phyloP scores from a whole-genome alignment of 768 basidiomycete species.

The Rhodotorula taiwanensis region DNA sequence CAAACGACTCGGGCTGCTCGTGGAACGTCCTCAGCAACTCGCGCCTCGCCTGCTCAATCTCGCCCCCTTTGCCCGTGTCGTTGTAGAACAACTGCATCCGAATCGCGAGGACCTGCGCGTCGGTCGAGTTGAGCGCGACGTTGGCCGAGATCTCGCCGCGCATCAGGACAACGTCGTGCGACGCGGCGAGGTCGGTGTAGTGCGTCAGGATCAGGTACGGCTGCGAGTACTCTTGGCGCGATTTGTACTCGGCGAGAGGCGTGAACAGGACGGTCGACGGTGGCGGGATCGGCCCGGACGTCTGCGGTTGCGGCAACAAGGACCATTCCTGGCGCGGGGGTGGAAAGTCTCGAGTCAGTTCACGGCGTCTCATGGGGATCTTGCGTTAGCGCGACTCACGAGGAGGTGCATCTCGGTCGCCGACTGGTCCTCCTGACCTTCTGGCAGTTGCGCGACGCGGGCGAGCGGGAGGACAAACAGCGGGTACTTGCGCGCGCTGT shows the following conservation, averaged over 20 bases:
- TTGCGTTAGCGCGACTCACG: slow-evolving; percentile 22
- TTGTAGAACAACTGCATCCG: slow-evolving; percentile 78
- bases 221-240: slow-evolving; percentile 72
- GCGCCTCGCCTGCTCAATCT: slow-evolving; percentile 47
- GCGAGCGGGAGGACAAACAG: slow-evolving; percentile 76
- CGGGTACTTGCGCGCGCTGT: slow-evolving; percentile 60
- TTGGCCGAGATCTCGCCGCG: slow-evolving; percentile 65
- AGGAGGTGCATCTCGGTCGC: slow-evolving; percentile 46
- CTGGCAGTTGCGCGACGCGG: slow-evolving; percentile 47
- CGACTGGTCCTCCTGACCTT: slow-evolving; percentile 56
- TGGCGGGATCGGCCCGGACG: slow-evolving; percentile 48
- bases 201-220: slow-evolving; percentile 84
- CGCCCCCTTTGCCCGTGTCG: slow-evolving; percentile 39
- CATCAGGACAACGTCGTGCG: slow-evolving; percentile 76
- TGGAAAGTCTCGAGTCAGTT: background rate
- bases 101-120: slow-evolving; percentile 75
- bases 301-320: slow-evolving; percentile 58
- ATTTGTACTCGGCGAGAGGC: slow-evolving; percentile 86
- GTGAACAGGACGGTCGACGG: slow-evolving; percentile 80
- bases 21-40: slow-evolving; percentile 65
- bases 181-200: slow-evolving; percentile 76
- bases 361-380: too few species aligned
- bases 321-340: slow-evolving; percentile 75
- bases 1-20: slow-evolving; percentile 67
- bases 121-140: slow-evolving; percentile 59